Conservation (phyloP, 2,329 filamentous ascomycete species). For the Aureobasidium subglaciale region DNA sequence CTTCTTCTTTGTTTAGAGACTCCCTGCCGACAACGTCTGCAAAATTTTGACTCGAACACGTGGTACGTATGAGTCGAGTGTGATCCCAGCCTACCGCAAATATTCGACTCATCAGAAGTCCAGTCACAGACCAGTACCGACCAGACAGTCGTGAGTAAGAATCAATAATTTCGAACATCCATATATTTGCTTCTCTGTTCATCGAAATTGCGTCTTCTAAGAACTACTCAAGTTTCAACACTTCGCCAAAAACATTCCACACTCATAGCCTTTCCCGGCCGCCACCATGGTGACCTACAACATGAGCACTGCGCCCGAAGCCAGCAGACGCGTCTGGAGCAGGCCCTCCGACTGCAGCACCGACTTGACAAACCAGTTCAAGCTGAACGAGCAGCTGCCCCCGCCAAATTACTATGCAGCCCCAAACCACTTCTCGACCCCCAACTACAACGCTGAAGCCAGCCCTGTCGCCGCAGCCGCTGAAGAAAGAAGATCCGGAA, state of each 20-base stretch:
- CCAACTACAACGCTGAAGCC: neutral
- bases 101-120: too few species aligned
- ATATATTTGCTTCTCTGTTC: neutral
- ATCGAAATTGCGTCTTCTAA: neutral
- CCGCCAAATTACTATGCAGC: neutral
- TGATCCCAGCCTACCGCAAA: neutral
- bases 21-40: too few species aligned
- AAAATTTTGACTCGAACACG: neutral
- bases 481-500: neutral
- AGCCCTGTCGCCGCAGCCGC: neutral
- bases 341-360: neutral
- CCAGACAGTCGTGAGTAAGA: neutral
- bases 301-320: neutral
- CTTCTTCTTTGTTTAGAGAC: too few species aligned
- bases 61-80: neutral
- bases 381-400: neutral
- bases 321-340: neutral
- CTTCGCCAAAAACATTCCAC: too few species aligned
- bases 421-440: neutral
- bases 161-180: neutral
- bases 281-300: neutral
- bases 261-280: too few species aligned
- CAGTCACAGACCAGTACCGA: too few species aligned
- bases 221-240: neutral
- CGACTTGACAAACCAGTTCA: neutral